Evolutionary conservation across 192 early-diverging fungal genomes (phyloP).

Genomic region (Coemansia sp.): DNA sequence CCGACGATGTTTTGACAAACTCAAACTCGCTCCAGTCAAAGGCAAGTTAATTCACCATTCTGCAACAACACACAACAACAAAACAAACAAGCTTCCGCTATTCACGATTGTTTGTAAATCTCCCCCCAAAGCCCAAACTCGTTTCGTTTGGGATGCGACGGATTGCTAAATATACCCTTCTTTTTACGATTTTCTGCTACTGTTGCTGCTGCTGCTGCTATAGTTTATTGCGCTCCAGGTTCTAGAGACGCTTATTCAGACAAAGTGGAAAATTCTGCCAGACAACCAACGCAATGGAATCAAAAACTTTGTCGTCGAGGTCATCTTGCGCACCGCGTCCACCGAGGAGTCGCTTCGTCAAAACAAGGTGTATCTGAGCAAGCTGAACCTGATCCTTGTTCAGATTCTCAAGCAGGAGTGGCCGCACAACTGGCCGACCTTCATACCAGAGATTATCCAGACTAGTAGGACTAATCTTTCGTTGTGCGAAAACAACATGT

Average conservation of each 20-base stretch:
- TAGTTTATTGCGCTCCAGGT: constrained; percentile 93
- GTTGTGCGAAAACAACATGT: constrained; percentile 99
- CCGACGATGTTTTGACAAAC: constrained; percentile 87
- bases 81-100: not conserved
- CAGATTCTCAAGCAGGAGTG: constrained; percentile 99
- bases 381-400: constrained; percentile 96
- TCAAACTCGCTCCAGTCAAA: constrained; percentile 79
- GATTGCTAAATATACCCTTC: not conserved
- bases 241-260: constrained; percentile 93
- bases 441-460: constrained; percentile 97
- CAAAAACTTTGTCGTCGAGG: constrained; percentile 90
- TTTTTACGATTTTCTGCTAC: not conserved
- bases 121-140: not conserved
- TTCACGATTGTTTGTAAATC: not conserved
- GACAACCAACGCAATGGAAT: constrained; percentile 79
- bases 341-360: constrained; percentile 76
- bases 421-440: constrained; percentile 98
- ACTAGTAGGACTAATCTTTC: constrained; percentile 89
- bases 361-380: constrained; percentile 75
- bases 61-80: not conserved
- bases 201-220: constrained; percentile 1
- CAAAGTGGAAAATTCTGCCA: constrained; percentile 95
- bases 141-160: not conserved
- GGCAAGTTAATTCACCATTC: constrained; percentile 53
- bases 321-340: constrained; percentile 88